A percentile compares a stretch with the other conserved stretches of the same genome.
phyloP scores from a whole-genome alignment of 1,139 yeast genomes.

The Lodderomyces pseudojiufengensis region DNA sequence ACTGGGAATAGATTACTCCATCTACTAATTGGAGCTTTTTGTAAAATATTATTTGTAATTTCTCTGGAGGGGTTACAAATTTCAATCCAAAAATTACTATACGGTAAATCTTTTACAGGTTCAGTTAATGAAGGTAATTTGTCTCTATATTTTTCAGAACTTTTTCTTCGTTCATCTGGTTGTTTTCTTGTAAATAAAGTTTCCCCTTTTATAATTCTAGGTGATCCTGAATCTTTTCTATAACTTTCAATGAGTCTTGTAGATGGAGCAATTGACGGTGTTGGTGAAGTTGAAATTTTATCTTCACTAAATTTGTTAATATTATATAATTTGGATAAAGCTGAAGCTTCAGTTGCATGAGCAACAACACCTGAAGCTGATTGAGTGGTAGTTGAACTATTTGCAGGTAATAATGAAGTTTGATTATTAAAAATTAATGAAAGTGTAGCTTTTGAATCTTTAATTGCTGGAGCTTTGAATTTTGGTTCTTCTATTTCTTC shows the following conservation, averaged over 20 bases:
- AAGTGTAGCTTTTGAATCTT: conserved; percentile 23
- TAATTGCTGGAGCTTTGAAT: conserved; percentile 11
- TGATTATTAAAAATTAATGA: conserved; percentile 23
- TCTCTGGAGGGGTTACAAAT: conserved; percentile 69
- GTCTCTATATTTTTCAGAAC: not conserved
- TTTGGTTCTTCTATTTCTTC: conserved; percentile 57
- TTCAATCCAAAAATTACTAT: conserved; percentile 56
- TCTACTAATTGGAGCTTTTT: conserved; percentile 44
- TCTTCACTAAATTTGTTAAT: conserved; percentile 37
- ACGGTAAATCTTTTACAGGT: conserved; percentile 11
- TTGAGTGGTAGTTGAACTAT: conserved; percentile 31
- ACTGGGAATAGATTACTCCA: conserved; percentile 90
- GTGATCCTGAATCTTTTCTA: conserved; percentile 11
- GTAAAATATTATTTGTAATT: conserved; percentile 40
- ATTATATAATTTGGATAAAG: conserved; percentile 39
- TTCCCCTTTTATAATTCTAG: conserved; percentile 13
- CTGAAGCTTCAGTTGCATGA: conserved; percentile 29
- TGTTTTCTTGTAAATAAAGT: conserved; percentile 10
- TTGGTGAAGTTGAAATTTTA: conserved; percentile 6
- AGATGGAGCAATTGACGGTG: conserved; percentile 4
- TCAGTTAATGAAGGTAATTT: conserved; percentile 4
- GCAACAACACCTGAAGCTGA: conserved; percentile 40
- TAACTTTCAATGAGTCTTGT: conserved; percentile 9
- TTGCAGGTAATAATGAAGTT: conserved; percentile 17
- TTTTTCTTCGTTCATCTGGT: conserved; percentile 3